A percentile compares a stretch with the other conserved stretches of the same genome.
phyloP scores from a whole-genome alignment of 495 filamentous ascomycete genomes.

The Aspergillus bridgeri region DNA sequence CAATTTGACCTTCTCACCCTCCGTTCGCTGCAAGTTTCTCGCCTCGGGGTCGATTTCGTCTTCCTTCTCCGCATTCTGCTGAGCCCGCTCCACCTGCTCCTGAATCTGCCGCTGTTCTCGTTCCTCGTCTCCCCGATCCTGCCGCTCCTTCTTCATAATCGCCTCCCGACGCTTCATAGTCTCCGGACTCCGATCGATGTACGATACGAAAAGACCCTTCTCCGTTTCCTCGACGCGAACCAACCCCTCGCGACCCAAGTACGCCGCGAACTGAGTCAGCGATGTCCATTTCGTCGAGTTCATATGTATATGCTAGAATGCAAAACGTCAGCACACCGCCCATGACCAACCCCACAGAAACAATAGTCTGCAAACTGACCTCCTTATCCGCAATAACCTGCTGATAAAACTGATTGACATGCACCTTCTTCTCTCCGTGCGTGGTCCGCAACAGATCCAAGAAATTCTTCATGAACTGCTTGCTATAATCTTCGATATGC shows the following conservation, averaged over 20 bases:
- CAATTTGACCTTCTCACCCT: constrained; percentile 82
- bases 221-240: constrained; percentile 86
- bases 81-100: constrained; percentile 78
- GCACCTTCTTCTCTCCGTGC: constrained; percentile 82
- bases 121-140: constrained; percentile 87
- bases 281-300: constrained; percentile 85
- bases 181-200: constrained; percentile 88
- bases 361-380: constrained; percentile 14
- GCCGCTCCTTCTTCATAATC: constrained; percentile 73
- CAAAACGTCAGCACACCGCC: constrained; percentile 3
- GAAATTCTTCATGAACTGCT: constrained; percentile 79
- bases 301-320: constrained; percentile 80
- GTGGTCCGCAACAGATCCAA: constrained; percentile 66
- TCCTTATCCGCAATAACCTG: constrained; percentile 52
- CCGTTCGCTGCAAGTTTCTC: constrained; percentile 59
- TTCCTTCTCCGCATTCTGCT: constrained; percentile 39
- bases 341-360: background rate
- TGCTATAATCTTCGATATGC: constrained; percentile 70
- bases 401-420: constrained; percentile 91
- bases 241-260: constrained; percentile 77
- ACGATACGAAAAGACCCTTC: constrained; percentile 77
- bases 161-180: constrained; percentile 76
- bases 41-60: constrained; percentile 42
- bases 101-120: constrained; percentile 73
- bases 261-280: constrained; percentile 84